phyloP scores from a whole-genome alignment of 805 yeast species.

The Candida ponderosae region DNA sequence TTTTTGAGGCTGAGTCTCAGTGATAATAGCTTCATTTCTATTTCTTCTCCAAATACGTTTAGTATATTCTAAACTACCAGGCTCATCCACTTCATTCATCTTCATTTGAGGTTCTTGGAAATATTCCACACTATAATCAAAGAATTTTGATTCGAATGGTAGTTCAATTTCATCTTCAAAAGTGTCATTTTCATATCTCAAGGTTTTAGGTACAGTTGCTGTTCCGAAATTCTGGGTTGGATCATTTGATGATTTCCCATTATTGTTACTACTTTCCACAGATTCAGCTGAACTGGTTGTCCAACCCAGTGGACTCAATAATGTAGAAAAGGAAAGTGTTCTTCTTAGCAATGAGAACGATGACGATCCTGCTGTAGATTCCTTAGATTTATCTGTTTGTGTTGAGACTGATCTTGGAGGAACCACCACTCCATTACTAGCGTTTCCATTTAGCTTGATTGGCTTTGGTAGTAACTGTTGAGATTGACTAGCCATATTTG shows the following conservation, averaged over 20 bases:
- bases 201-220: slow-evolving; percentile 49
- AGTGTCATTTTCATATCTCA: slow-evolving; percentile 31
- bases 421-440: slow-evolving; percentile 7
- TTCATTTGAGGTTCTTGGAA: slow-evolving; percentile 96
- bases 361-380: background rate
- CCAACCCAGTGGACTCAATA: slow-evolving; percentile 21
- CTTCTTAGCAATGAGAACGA: slow-evolving; percentile 12
- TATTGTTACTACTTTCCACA: slow-evolving; percentile 5
- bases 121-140: slow-evolving; percentile 76
- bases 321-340: slow-evolving; percentile 20
- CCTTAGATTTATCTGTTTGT: background rate
- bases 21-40: slow-evolving; percentile 79
- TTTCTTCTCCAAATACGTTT: slow-evolving; percentile 83
- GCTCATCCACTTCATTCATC: slow-evolving; percentile 77
- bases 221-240: slow-evolving; percentile 22
- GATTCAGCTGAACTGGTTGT: slow-evolving; percentile 14
- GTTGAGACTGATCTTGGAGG: slow-evolving; percentile 14
- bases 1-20: slow-evolving; percentile 86
- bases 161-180: slow-evolving; percentile 24
- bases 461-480: slow-evolving; percentile 29
- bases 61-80: slow-evolving; percentile 82
- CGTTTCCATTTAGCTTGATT: slow-evolving; percentile 25
- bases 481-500: slow-evolving; percentile 15
- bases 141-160: slow-evolving; percentile 55
- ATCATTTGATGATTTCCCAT: background rate